A percentile compares a stretch with the other conserved stretches of the same genome.
Conservation (phyloP, 495 filamentous ascomycete species). For the Aspergillus diversus region DNA sequence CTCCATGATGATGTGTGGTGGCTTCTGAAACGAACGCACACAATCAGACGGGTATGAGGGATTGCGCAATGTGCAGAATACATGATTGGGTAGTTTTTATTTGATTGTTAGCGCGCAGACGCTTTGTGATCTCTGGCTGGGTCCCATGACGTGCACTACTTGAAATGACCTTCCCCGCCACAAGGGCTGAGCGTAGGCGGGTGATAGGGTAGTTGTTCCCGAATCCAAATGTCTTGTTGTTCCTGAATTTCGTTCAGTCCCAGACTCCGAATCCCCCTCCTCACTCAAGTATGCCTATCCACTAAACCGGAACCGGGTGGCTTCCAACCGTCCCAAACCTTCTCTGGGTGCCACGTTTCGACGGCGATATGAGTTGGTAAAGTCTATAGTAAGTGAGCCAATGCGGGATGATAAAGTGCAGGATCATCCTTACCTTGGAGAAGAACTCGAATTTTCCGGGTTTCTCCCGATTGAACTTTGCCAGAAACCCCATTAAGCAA, state of each 20-base stretch:
- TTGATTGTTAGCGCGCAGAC: constrained; percentile 15
- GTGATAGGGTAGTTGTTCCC: constrained; percentile 1
- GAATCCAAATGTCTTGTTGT: not conserved
- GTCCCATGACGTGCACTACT: constrained; percentile 22
- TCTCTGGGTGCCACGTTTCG: constrained; percentile 94
- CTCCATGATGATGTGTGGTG: constrained; percentile 18
- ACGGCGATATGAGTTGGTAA: constrained; percentile 90
- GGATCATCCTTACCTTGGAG: constrained; percentile 62
- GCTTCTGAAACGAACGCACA: constrained; percentile 20
- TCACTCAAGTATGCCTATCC: constrained; percentile 45
- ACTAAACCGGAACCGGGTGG: constrained; percentile 80
- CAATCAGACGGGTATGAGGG: constrained; percentile 13
- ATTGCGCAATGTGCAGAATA: constrained; percentile 10
- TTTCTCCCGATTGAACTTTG: constrained; percentile 69
- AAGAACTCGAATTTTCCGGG: constrained; percentile 79
- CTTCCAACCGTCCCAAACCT: constrained; percentile 82
- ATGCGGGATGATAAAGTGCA: not conserved
- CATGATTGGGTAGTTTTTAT: constrained; percentile 21
- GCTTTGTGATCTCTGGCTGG: constrained; percentile 14
- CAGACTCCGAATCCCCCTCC: constrained; percentile 3
- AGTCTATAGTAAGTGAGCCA: constrained; percentile 57
- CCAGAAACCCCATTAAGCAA: constrained; percentile 67
- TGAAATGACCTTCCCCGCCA: constrained; percentile 10
- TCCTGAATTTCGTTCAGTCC: constrained; percentile 13
- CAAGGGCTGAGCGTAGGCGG: constrained; percentile 16